phyloP scores from a whole-genome alignment of 164 flowering plant species.

The Macadamia integrifolia region DNA sequence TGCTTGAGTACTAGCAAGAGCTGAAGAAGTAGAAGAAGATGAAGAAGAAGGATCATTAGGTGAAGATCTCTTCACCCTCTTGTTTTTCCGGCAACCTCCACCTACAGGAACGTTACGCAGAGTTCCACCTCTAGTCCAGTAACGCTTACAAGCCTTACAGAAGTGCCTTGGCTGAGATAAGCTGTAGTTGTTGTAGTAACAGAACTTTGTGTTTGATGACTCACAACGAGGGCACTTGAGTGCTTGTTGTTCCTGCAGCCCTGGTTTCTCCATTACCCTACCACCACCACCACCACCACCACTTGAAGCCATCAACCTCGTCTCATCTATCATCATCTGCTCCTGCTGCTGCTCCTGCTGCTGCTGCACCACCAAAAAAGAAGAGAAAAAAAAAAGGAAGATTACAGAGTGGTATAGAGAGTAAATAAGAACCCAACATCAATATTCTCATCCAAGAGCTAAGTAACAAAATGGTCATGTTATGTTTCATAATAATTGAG shows the following conservation, averaged over 20 bases:
- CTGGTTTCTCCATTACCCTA: conserved; percentile 16
- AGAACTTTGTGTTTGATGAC: conserved; percentile 79
- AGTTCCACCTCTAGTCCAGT: conserved; percentile 90
- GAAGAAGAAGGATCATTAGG: conserved; percentile 18
- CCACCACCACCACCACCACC: neutral
- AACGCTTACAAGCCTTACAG: conserved; percentile 80
- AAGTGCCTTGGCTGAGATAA: conserved; percentile 79
- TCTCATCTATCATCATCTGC: conserved; percentile 6
- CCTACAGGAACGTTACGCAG: conserved; percentile 81
- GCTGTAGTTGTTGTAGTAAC: conserved; percentile 90
- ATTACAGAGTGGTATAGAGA: neutral
- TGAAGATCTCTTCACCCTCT: conserved; percentile 49
- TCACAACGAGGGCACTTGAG: conserved; percentile 76
- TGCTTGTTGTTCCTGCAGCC: conserved; percentile 13
- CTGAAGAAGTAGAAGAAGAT: conserved; percentile 5
- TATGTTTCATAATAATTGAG: conserved; percentile 21
- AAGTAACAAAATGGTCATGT: conserved; percentile 23
- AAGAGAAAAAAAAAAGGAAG: conserved; percentile 1
- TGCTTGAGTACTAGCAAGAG: conserved; percentile 6
- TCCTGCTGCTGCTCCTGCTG: conserved; percentile 3
- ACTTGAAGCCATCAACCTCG: conserved; percentile 13
- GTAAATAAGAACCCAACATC: conserved; percentile 4
- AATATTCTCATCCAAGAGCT: conserved; percentile 28
- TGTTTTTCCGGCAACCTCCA: conserved; percentile 73
- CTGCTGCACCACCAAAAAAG: neutral